These are phyloP conservation scores for Jatropha multifida DNA, from an alignment of 441 rosid species.

Conservation along the genomic window DNA sequence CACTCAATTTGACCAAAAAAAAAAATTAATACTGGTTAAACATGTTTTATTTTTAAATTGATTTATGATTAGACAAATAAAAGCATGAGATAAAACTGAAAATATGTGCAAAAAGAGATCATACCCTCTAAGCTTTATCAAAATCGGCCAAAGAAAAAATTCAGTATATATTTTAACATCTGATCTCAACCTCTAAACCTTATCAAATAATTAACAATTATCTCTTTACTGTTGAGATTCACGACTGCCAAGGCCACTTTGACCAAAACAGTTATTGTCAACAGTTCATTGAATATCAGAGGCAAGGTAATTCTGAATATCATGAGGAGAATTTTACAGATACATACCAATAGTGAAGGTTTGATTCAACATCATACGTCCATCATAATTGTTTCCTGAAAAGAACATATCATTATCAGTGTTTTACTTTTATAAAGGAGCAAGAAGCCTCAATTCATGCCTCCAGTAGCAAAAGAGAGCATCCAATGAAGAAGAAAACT, in stretches of 20 bases:
- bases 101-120: no score
- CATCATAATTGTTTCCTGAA: slow-evolving; percentile 73
- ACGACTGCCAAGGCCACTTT: neutral
- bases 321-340: neutral
- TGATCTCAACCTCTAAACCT: neutral
- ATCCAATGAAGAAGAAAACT: slow-evolving; percentile 1
- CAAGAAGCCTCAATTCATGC: neutral
- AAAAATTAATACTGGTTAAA: no score
- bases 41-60: no score
- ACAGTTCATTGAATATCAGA: neutral
- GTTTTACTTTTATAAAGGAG: neutral
- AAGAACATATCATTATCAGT: neutral
- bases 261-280: neutral
- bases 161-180: no score
- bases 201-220: neutral
- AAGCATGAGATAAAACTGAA: no score
- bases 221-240: neutral
- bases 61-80: no score
- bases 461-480: neutral
- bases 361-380: slow-evolving; percentile 79
- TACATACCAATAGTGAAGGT: slow-evolving; percentile 81
- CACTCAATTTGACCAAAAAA: no score
- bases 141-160: no score
- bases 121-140: no score
- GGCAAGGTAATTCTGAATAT: neutral